phyloP scores from a whole-genome alignment of 176 grass and related monocot species.

The Themeda triandra region DNA sequence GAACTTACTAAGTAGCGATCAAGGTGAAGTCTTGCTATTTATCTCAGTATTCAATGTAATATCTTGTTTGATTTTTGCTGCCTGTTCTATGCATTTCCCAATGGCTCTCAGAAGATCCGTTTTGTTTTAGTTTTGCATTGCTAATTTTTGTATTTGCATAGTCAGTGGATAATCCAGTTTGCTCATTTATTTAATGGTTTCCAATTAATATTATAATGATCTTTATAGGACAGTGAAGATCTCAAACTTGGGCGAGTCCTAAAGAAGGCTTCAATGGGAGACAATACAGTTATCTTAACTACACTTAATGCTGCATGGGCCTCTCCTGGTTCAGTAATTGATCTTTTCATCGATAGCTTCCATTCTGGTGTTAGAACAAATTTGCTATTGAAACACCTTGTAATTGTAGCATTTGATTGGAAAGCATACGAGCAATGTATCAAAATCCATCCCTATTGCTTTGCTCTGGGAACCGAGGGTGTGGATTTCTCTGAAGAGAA shows the following conservation, averaged over 20 bases:
- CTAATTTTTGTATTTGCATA: not conserved
- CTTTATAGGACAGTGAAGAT: constrained; percentile 62
- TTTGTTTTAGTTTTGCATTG: not conserved
- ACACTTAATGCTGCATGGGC: constrained; percentile 77
- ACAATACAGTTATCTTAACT: constrained; percentile 74
- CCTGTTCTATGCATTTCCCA: not conserved
- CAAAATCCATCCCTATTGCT: constrained; percentile 60
- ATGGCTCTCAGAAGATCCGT: not conserved
- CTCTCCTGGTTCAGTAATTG: constrained; percentile 58
- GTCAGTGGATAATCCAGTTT: not conserved
- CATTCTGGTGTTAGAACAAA: constrained; percentile 35
- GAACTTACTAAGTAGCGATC: not conserved
- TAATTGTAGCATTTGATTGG: constrained; percentile 61
- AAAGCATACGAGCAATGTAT: constrained; percentile 58
- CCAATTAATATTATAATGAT: constrained; percentile 21
- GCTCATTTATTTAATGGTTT: not conserved
- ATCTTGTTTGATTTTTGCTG: not conserved
- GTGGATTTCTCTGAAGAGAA: constrained; percentile 71
- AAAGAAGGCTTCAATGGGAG: constrained; percentile 47
- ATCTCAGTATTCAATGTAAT: not conserved
- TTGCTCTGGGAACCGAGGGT: constrained; percentile 52
- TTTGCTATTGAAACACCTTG: constrained; percentile 56
- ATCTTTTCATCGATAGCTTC: constrained; percentile 69
- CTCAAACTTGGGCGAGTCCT: constrained; percentile 52
- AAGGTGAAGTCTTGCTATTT: not conserved